phyloP scores from a whole-genome alignment of 257 asterid species.

The Lycium ferocissimum region DNA sequence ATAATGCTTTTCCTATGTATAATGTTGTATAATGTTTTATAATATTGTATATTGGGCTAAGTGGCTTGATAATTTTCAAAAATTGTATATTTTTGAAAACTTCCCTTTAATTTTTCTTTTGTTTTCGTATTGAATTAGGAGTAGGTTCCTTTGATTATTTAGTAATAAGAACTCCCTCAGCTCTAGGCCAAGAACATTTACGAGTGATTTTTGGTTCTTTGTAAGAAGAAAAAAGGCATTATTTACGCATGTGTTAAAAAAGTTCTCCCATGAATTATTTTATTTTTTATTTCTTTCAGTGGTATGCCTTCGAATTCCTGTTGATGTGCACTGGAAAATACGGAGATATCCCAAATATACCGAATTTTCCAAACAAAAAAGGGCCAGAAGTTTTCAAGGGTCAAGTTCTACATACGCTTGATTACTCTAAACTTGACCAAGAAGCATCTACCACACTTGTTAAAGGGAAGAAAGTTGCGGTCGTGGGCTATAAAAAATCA shows the following conservation, averaged over 20 bases:
- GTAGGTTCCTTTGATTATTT: background rate
- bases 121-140: background rate
- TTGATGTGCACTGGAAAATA: constrained; percentile 91
- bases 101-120: too few relatives aligned
- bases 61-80: too few relatives aligned
- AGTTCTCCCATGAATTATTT: too few relatives aligned
- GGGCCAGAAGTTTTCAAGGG: constrained; percentile 81
- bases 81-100: too few relatives aligned
- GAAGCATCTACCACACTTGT: constrained; percentile 55
- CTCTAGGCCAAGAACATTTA: too few relatives aligned
- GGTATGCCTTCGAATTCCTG: constrained; percentile 75
- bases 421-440: constrained; percentile 76
- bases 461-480: constrained; percentile 69
- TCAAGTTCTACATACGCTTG: constrained; percentile 73
- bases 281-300: constrained; percentile 43
- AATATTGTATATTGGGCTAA: too few relatives aligned
- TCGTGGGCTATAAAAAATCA: constrained; percentile 88
- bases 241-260: background rate
- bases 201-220: too few relatives aligned
- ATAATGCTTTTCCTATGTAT: too few relatives aligned
- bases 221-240: background rate
- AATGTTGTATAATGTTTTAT: too few relatives aligned
- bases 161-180: too few relatives aligned
- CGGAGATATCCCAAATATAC: constrained; percentile 80
- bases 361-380: constrained; percentile 63